Base-by-base conservation (phyloP, 2,329 filamentous ascomycete genomes). In the Cytospora chrysosperma region DNA sequence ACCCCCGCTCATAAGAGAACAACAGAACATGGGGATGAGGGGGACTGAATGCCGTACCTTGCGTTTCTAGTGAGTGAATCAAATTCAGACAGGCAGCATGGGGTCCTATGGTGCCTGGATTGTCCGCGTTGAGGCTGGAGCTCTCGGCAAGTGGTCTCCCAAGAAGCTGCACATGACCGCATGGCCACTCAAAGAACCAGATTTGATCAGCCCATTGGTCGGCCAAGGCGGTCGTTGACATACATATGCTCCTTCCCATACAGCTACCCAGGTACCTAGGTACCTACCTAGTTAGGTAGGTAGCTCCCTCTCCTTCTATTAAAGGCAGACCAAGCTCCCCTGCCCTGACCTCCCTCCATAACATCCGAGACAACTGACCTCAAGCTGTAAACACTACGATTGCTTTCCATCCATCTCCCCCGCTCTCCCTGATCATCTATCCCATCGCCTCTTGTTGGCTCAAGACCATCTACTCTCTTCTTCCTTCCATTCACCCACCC, bases 131-230 rank as follows among this genome's bases (percentile, higher is more conserved):
- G 49, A 40, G 24, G 27, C 47, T 40, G n/a, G 8, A 32, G 55
- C n/a, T 19, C 37, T 10, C 26, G 24, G 15, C 32, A 19, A 24
- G 21, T 6, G 34, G 34, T 19, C 55, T 24, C n/a, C 58, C 34
- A 30, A 52, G 28, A 49, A 49, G 13, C 19, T 50, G 28, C 51
- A 55, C 51, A 55, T 55, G 51, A 55, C 53, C 50, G 53, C 50
- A 34, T 34, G 32, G 12, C 32, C 32, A 34, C 30, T 53, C n/a
- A 7, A 40, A 60, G 49, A 40, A 60, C 19, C 40, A 40, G 21
- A 50, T 61, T 37, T 50, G 53, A 55, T 55, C 59, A 55, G 40
- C 51, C 59, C 51, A 61, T 55, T 56, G 59, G 59, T 24, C 10
- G 21, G n/a, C 43, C n/a, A 5, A 8, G 10, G 43, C 17, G 43